These are phyloP conservation scores for Helotiales sp. DNA, from an alignment of 2,329 filamentous ascomycete species.

Conservation along the genomic window DNA sequence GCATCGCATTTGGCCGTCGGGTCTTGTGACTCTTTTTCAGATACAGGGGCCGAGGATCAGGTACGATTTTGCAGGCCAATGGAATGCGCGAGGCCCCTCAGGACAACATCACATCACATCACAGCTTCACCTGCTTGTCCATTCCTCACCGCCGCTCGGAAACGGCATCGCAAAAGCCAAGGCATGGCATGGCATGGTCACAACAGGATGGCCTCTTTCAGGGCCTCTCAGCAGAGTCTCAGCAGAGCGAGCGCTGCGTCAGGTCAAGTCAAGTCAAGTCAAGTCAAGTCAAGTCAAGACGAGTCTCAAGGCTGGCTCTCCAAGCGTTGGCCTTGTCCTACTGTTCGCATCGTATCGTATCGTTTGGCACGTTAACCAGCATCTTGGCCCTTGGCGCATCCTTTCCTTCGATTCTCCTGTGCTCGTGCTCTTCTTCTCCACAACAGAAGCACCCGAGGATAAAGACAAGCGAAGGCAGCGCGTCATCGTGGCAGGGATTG, in stretches of 20 bases:
- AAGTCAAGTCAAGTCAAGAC: background rate
- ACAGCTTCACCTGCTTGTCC: background rate
- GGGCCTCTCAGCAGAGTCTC: too few species aligned
- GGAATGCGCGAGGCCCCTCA: background rate
- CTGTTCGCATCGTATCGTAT: constrained; percentile 15
- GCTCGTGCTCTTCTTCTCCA: background rate
- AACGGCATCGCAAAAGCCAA: constrained; percentile 2
- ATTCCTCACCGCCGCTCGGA: constrained; percentile 8
- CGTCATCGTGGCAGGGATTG: constrained; percentile 11
- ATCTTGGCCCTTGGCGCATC: constrained; percentile 13
- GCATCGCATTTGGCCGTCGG: constrained; percentile 11
- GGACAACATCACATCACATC: background rate
- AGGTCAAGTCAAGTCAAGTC: constrained; percentile 1
- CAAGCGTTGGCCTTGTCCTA: background rate
- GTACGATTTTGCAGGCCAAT: constrained; percentile 20
- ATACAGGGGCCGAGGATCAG: constrained; percentile 18
- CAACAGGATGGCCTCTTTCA: background rate
- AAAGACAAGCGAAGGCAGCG: background rate
- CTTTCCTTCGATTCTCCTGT: too few species aligned
- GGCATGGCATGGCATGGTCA: background rate
- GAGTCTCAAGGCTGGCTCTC: background rate
- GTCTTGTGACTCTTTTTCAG: constrained; percentile 24
- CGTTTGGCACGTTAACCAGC: background rate
- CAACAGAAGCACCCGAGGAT: background rate
- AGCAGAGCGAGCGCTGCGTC: constrained; percentile 1